Evolutionary conservation across 192 early-diverging fungal species (phyloP).

Genomic region (Kappamyces sp.): DNA sequence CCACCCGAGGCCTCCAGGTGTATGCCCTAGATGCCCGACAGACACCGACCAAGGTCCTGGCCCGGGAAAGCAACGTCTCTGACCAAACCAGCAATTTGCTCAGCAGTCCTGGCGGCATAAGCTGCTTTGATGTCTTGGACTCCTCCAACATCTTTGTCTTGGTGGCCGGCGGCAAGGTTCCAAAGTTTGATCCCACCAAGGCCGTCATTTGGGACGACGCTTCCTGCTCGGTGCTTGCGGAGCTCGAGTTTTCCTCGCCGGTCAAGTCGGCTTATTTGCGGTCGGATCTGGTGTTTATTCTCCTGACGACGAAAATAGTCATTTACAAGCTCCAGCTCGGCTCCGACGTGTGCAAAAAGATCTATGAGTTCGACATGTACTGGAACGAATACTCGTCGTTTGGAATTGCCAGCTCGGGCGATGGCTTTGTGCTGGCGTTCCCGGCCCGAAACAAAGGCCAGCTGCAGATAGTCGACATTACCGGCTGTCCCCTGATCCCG

Average conservation of each 20-base stretch:
- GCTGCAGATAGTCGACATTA: constrained; percentile 75
- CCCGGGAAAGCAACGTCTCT: no score
- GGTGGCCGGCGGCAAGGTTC: constrained; percentile 78
- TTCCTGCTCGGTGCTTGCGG: constrained; percentile 60
- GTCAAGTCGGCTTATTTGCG: not conserved
- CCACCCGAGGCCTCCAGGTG: no score
- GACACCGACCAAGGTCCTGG: no score
- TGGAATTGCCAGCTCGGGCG: constrained; percentile 10
- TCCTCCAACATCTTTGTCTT: constrained; percentile 73
- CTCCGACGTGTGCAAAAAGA: constrained; percentile 75
- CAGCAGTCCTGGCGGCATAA: not conserved
- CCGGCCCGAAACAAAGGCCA: constrained; percentile 78
- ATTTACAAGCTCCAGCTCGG: constrained; percentile 69
- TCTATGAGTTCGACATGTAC: constrained; percentile 69
- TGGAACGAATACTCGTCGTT: constrained; percentile 64
- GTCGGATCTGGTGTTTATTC: constrained; percentile 61
- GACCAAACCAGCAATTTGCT: not conserved
- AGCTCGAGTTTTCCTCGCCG: constrained; percentile 45
- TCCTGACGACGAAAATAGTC: constrained; percentile 69
- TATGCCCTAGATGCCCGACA: no score
- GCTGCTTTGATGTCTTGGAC: not conserved
- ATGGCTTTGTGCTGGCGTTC: constrained; percentile 57
- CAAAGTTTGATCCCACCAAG: constrained; percentile 78
- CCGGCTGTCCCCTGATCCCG: constrained; percentile 25
- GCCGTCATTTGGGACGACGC: constrained; percentile 85